These are phyloP conservation scores for Andrographis paniculata DNA, from an alignment of 305 asterid genomes.

Conservation along the genomic window DNA sequence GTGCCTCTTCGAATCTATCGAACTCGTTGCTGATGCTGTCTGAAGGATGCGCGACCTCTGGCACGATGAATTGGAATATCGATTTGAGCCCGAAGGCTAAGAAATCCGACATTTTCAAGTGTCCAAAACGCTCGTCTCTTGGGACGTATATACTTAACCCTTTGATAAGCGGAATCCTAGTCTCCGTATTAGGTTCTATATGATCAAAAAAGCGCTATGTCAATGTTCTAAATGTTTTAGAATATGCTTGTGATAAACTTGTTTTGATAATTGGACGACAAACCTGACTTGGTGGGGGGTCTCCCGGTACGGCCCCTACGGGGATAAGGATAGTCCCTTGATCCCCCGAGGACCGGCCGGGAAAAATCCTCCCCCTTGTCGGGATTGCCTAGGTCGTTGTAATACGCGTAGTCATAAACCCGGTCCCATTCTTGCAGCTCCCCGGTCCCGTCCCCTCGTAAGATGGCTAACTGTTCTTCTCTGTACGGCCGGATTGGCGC, in stretches of 20 bases:
- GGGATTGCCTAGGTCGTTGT: conserved; percentile 59
- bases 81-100: conserved; percentile 48
- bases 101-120: conserved; percentile 63
- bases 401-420: conserved; percentile 61
- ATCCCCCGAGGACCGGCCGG: conserved; percentile 72
- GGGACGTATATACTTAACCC: conserved; percentile 59
- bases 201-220: background rate
- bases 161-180: conserved; percentile 40
- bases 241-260: background rate
- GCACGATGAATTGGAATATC: conserved; percentile 39
- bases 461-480: conserved; percentile 36
- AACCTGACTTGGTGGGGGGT: conserved; percentile 31
- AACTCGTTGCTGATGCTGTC: conserved; percentile 42
- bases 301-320: conserved; percentile 79
- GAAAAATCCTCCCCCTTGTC: conserved; percentile 44
- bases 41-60: conserved; percentile 35
- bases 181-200: conserved; percentile 47
- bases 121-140: conserved; percentile 65
- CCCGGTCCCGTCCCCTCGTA: conserved; percentile 40
- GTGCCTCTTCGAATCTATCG: conserved; percentile 41
- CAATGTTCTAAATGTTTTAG: background rate
- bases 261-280: background rate
- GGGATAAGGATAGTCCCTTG: conserved; percentile 62
- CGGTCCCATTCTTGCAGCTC: conserved; percentile 64
- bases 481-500: conserved; percentile 36